Conservation (phyloP, 768 basidiomycete genomes). For the Gymnopilus junonius region DNA sequence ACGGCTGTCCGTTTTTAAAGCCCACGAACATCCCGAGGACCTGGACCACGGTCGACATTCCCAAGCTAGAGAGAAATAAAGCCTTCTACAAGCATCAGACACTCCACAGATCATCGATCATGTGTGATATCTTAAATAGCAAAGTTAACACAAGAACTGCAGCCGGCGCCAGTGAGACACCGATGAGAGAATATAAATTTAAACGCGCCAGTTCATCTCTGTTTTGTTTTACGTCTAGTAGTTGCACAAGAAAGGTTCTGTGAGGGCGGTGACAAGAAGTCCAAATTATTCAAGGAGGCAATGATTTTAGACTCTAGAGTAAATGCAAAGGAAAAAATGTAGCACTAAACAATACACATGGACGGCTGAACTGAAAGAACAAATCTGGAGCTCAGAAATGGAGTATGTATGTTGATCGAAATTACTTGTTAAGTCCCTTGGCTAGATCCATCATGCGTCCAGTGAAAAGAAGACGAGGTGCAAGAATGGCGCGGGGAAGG, state of each 20-base stretch:
- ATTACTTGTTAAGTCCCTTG: background rate
- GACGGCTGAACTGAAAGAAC: background rate
- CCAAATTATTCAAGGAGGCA: too few relatives aligned
- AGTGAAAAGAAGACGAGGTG: background rate
- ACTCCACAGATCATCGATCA: background rate
- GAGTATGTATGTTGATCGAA: background rate
- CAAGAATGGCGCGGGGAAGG: background rate
- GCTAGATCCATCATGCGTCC: background rate
- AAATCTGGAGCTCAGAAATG: background rate
- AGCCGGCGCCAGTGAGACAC: too few relatives aligned
- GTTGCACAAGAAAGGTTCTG: too few relatives aligned
- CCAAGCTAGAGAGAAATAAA: background rate
- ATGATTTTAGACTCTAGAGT: too few relatives aligned
- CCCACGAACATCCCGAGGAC: background rate
- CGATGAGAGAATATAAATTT: too few relatives aligned
- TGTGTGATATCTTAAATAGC: too few relatives aligned
- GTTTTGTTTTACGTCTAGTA: too few relatives aligned
- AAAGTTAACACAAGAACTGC: background rate
- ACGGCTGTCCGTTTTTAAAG: background rate
- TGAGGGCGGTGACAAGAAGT: too few relatives aligned
- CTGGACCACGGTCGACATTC: background rate
- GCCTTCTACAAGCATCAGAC: background rate
- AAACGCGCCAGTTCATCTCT: too few relatives aligned
- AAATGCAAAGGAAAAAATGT: too few relatives aligned
- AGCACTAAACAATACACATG: background rate